Evolutionary conservation across 2,329 filamentous ascomycete genomes (phyloP), one percentile per base, ranked within the genome.

Genomic region (Fusarium subtropicale): DNA sequence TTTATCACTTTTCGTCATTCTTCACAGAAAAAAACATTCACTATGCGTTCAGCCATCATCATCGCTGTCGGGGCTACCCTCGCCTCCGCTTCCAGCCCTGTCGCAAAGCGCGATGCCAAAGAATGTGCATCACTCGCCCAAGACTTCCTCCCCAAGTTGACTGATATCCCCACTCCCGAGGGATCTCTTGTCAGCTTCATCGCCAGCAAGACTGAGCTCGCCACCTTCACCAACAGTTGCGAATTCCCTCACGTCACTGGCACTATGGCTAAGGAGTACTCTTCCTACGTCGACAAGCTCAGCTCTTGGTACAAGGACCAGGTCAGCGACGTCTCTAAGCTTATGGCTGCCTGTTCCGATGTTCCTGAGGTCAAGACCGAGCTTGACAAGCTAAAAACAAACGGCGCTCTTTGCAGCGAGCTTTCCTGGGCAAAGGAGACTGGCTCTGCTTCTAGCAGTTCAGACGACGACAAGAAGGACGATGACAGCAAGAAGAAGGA

Each of bases 301-400:
- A 61, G 69, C 15, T 72, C 68, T 48, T 77, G 74, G 74, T 69
- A 73, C 34, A 41, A 47, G 0, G 66, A 64, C 11, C 61, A 75
- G 26, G 59, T 46, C 30, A 60, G 54, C 4, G 71, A 64, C 1
- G 34, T 76, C 20, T 64, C 62, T 6, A 65, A 65, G 38, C 46
- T 77, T 7, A 28, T 72, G 33, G 56, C 70, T 1, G 76, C 75
- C 11, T 77, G 76, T 57, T 75, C 65, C 55, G 75, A 77, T n/a
- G 74, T 76, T 12, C 74, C 74, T 22, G 72, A 62, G 51, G 30
- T 74, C 18, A 61, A 47, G 20, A 59, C 46, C 16, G 15, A 48
- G 10, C n/a, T 74, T 9, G 67, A 42, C 1, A 31, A 34, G 9
- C 12, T 64, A 1, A 59, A 54, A 20, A 36, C 24, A 4, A 9